Evolutionary conservation across 768 basidiomycete genomes (phyloP), one percentile per base, ranked within the genome.

Genomic region (Coprinopsis sp.): DNA sequence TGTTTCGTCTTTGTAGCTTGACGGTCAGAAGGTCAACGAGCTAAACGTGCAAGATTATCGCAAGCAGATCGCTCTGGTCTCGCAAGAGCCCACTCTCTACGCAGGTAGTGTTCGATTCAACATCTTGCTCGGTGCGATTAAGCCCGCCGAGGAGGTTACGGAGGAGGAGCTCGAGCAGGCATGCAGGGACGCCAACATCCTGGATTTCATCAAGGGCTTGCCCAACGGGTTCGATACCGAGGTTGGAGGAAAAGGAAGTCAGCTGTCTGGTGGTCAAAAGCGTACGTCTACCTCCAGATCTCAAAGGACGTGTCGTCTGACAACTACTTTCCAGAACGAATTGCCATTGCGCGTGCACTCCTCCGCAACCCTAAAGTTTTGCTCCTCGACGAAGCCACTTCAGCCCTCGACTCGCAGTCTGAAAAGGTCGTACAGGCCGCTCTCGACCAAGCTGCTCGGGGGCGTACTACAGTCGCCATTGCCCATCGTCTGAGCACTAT

Each of bases 371-470:
- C 90, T 18, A 83, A 82, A 55, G 84, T 92, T 33, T 68, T 92
- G 42, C 65, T 90, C 4, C 64, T 90, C 47, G 87, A 90, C 58
- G 87, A 90, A 60, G 87, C 87, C 3, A 89, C 87, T 2, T 88
- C 85, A 19, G 87, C 90, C 1, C 72, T 92, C 22, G 90, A 91
- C 58, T 85, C 84, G 1, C 79, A 79, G 54, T 87, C 84, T 10
- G 91, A 92, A 64, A 86, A 85, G 62, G 82, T 94, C 37, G 92
- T 95, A 2, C 92, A 95, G 57, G 82, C 76, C 2, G 92, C 93
- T 2, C 73, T 95, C 16, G 92, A 95, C 62, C 74, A 79, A 54
- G 92, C 91, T 11, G 82, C 89, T 3, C 84, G 79, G 64, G 91
- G 91, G 21, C 77, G 92, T 38, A 91, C 91, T 6, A 93, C 90